Conservation (phyloP, 768 basidiomycete genomes). For the Suillus decipiens region DNA sequence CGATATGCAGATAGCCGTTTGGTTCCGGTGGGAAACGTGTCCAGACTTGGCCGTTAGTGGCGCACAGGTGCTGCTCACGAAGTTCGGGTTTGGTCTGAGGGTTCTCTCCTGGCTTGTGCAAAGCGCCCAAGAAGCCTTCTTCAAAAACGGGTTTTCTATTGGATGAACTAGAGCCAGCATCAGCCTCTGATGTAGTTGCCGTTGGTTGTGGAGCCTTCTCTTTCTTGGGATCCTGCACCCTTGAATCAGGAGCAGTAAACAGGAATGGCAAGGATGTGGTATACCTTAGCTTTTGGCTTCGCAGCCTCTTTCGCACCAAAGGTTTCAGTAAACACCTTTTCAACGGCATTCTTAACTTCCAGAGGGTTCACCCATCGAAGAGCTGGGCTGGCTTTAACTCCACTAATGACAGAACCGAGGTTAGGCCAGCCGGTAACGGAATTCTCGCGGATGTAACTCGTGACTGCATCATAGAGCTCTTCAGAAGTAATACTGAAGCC, state of each 20-base stretch:
- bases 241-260: background rate
- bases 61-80: conserved; percentile 77
- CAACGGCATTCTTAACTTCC: conserved; percentile 81
- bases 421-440: conserved; percentile 70
- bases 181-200: conserved; percentile 34
- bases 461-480: conserved; percentile 59
- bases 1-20: conserved; percentile 93
- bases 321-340: conserved; percentile 60
- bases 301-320: conserved; percentile 75
- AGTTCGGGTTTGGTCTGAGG: conserved; percentile 79
- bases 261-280: conserved; percentile 9
- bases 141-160: conserved; percentile 74
- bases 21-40: conserved; percentile 99
- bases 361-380: conserved; percentile 84
- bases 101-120: conserved; percentile 94
- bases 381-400: conserved; percentile 58
- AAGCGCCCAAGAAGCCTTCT: conserved; percentile 89
- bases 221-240: conserved; percentile 52
- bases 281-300: conserved; percentile 69
- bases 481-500: conserved; percentile 77
- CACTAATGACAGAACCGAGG: conserved; percentile 67
- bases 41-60: conserved; percentile 81
- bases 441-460: conserved; percentile 57
- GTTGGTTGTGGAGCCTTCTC: conserved; percentile 33
- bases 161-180: conserved; percentile 37